phyloP scores from a whole-genome alignment of 2,329 filamentous ascomycete species.

The Epichloe bromicola region DNA sequence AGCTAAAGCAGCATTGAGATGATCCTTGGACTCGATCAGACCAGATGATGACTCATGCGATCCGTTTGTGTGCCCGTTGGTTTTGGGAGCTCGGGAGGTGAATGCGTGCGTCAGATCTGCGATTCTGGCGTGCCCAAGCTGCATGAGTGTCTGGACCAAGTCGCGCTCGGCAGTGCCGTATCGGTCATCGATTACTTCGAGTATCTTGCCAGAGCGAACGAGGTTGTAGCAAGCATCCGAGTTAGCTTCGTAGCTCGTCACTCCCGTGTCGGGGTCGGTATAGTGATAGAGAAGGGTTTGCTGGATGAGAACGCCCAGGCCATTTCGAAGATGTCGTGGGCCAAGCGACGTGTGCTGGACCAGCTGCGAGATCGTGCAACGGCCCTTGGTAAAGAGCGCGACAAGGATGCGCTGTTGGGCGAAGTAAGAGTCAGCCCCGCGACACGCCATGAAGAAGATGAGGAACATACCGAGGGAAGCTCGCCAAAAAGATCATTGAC shows the following conservation, averaged over 20 bases:
- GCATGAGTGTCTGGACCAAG: slow-evolving; percentile 61
- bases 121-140: slow-evolving; percentile 64
- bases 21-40: slow-evolving; percentile 30
- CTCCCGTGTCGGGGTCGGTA: slow-evolving; percentile 45
- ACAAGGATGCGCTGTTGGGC: slow-evolving; percentile 66
- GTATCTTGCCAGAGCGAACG: slow-evolving; percentile 67
- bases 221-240: slow-evolving; percentile 68
- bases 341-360: slow-evolving; percentile 59
- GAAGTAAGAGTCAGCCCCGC: slow-evolving; percentile 15
- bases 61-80: slow-evolving; percentile 23
- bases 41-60: slow-evolving; percentile 18
- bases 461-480: slow-evolving; percentile 61
- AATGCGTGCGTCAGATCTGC: slow-evolving; percentile 57
- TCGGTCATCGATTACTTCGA: slow-evolving; percentile 59
- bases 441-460: slow-evolving; percentile 4
- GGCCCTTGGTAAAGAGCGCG: slow-evolving; percentile 64
- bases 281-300: slow-evolving; percentile 74
- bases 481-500: slow-evolving; percentile 85
- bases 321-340: slow-evolving; percentile 65
- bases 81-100: slow-evolving; percentile 22
- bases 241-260: slow-evolving; percentile 76
- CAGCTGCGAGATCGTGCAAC: slow-evolving; percentile 58
- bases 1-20: slow-evolving; percentile 37
- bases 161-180: slow-evolving; percentile 64
- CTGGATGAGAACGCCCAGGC: slow-evolving; percentile 73